Evolutionary conservation across 2,329 filamentous ascomycete species (phyloP).

Genomic region (Aspergillus sp.): DNA sequence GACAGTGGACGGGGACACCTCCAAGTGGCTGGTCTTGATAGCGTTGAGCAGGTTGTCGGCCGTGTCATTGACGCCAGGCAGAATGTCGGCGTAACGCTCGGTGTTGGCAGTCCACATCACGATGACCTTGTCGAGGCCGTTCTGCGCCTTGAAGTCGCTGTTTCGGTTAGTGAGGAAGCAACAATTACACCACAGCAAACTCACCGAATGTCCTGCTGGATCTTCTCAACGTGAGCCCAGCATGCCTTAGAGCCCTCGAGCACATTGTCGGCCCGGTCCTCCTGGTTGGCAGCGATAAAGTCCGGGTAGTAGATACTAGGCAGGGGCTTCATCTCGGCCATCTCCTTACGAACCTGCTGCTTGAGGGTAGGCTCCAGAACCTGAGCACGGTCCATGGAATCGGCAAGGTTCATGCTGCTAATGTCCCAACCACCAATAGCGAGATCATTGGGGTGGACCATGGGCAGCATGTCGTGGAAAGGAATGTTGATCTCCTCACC

Average conservation of each 20-base stretch:
- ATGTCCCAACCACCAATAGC: conserved; percentile 98
- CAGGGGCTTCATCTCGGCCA: conserved; percentile 82
- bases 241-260: conserved; percentile 80
- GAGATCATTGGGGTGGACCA: conserved; percentile 96
- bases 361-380: conserved; percentile 97
- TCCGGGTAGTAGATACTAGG: conserved; percentile 98
- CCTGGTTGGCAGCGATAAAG: conserved; percentile 98
- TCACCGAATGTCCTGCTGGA: conserved; percentile 87
- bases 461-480: conserved; percentile 89
- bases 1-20: conserved; percentile 92
- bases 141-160: conserved; percentile 83
- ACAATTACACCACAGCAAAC: conserved; percentile 22
- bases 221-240: conserved; percentile 84
- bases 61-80: conserved; percentile 91
- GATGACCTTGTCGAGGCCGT: conserved; percentile 90
- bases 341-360: conserved; percentile 85
- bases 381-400: conserved; percentile 91
- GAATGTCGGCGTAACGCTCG: conserved; percentile 88
- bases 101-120: conserved; percentile 99
- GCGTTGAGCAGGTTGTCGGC: conserved; percentile 88
- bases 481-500: conserved; percentile 92
- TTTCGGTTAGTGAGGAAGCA: conserved; percentile 8
- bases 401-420: conserved; percentile 81
- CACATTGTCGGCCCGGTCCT: conserved; percentile 90
- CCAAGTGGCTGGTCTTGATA: conserved; percentile 82